Base-by-base conservation (phyloP, 768 basidiomycete genomes). In the Collybia nuda region DNA sequence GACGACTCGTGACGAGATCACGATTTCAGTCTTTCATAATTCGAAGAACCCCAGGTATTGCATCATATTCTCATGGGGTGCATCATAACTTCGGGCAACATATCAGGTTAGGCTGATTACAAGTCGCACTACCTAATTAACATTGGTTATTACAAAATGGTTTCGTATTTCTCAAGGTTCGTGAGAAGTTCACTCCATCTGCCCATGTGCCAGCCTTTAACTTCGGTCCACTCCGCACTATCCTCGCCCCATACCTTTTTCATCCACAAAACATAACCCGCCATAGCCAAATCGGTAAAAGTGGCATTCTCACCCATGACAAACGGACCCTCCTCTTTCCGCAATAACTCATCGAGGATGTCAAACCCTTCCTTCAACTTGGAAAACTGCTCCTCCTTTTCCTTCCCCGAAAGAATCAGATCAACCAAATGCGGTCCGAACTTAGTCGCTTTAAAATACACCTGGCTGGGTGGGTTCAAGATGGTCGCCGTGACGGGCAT, bases 201-300 rank as follows among this genome's bases (percentile, higher is more conserved):
- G 4, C 70, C 72, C 14, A 56, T 62, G 32, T 70, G 54, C 67
- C 64, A 70, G 6, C 35, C 48, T 44, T 47, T 52, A 24, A 76
- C 48, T 18, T 63, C 57, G 38, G 61, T 62, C 74, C 73, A 77
- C 53, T 69, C 64, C 38, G 51, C 44, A 43, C 70, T 70, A 5
- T 70, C 62, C 19, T 65, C 62, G 9, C 71, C 69, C 50, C 62
- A 63, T 1, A 68, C 24, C 2, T 47, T 52, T 52, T 58, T 66
- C 18, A 65, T 37, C 65, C 66, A 69, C 0, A 61, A 23, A 6
- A 72, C 26, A 22, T 56, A 58, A 6, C 48, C 54, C 0, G 54
- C 70, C n/a, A 72, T 48, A 4, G 63, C 54, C 14, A 76, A 57
- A 52, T 78, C 76, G 1, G 64, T 62, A 57, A 69, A 76, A 2